Conservation (phyloP, 2,329 filamentous ascomycete genomes). For the Ilyonectria robusta region DNA sequence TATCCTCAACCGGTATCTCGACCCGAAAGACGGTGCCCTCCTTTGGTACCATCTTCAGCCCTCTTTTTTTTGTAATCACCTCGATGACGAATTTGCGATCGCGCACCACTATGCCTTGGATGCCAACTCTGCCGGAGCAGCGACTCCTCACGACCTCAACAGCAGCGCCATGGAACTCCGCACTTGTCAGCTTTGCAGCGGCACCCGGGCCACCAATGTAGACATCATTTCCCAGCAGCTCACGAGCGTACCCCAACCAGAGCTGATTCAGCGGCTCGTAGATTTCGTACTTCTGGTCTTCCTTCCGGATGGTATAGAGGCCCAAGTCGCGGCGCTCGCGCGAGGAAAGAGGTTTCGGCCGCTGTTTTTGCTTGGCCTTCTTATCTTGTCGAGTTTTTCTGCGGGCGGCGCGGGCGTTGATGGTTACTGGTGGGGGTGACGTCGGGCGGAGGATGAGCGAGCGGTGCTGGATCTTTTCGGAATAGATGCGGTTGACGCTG, state of each 20-base stretch:
- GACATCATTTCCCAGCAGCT: conserved; percentile 78
- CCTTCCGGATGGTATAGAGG: conserved; percentile 81
- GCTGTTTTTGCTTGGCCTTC: conserved; percentile 64
- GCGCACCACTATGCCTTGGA: conserved; percentile 88
- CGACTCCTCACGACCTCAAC: conserved; percentile 86
- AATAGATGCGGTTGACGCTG: conserved; percentile 79
- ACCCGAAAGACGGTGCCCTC: conserved; percentile 90
- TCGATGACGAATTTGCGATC: conserved; percentile 92
- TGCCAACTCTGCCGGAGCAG: conserved; percentile 85
- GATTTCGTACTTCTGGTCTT: conserved; percentile 74
- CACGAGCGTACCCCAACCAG: conserved; percentile 89
- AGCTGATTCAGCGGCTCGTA: conserved; percentile 84
- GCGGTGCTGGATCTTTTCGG: conserved; percentile 86
- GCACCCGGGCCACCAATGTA: conserved; percentile 69
- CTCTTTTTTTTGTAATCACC: conserved; percentile 80
- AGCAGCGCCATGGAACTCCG: conserved; percentile 91
- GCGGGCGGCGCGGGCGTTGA: conserved; percentile 70
- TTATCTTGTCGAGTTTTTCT: conserved; percentile 63
- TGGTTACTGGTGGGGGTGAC: conserved; percentile 71
- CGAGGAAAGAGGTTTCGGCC: conserved; percentile 81
- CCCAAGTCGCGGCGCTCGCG: conserved; percentile 81
- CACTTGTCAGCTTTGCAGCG: conserved; percentile 83
- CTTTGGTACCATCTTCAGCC: conserved; percentile 87
- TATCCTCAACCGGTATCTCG: conserved; percentile 66
- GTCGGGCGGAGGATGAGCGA: conserved; percentile 84